These are phyloP conservation scores for Barnettozyma siamensis DNA, from an alignment of 805 yeast genomes.

Conservation along the genomic window DNA sequence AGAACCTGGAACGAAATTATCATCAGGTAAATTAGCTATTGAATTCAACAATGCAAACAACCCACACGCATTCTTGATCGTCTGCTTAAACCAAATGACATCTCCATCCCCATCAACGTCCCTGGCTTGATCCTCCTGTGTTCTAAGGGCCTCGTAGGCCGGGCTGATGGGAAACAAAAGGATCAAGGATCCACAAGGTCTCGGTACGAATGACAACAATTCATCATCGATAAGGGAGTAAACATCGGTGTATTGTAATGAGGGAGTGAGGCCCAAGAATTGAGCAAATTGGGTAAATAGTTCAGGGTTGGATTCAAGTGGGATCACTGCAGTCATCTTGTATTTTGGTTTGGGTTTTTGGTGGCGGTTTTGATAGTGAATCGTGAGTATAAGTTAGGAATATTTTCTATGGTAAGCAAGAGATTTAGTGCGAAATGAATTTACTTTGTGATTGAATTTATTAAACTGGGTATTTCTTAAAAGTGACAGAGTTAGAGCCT, in stretches of 20 bases:
- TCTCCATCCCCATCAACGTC: constrained; percentile 15
- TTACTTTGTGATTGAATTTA: too few relatives aligned
- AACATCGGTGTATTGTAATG: constrained; percentile 68
- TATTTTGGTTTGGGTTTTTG: too few relatives aligned
- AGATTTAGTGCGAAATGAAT: too few relatives aligned
- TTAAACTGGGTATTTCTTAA: too few relatives aligned
- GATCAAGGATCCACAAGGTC: constrained; percentile 73
- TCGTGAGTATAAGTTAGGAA: too few relatives aligned
- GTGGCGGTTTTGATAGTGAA: too few relatives aligned
- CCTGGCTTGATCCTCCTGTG: constrained; percentile 31
- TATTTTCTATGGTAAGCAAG: too few relatives aligned
- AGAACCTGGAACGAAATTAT: constrained; percentile 15
- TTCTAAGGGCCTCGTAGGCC: constrained; percentile 48
- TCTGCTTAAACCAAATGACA: constrained; percentile 78
- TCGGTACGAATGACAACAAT: constrained; percentile 71
- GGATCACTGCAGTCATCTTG: constrained; percentile 48
- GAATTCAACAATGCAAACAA: constrained; percentile 80
- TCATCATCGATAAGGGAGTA: constrained; percentile 82
- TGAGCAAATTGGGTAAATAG: constrained; percentile 68
- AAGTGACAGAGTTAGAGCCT: too few relatives aligned
- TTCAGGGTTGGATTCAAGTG: constrained; percentile 86
- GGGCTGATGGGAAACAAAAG: constrained; percentile 75
- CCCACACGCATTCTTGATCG: constrained; percentile 88
- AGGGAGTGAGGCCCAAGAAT: constrained; percentile 58
- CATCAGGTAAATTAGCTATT: constrained; percentile 34